Evolutionary conservation across 2,329 filamentous ascomycete genomes (phyloP), one percentile per base, ranked within the genome.

Genomic region (Bipolaris cookei): DNA sequence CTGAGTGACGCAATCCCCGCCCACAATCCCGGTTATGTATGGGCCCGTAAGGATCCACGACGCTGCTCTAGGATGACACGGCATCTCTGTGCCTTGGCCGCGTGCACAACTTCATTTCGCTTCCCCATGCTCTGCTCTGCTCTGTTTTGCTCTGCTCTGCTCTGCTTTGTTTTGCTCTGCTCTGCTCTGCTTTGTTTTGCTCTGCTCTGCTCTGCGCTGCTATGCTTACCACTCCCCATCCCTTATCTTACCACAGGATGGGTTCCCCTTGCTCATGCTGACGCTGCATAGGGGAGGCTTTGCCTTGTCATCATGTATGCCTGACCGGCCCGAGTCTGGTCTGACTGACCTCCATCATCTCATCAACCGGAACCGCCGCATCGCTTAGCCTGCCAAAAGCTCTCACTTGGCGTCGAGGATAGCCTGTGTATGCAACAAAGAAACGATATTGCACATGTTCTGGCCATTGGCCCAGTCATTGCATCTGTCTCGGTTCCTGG

Each of bases 1-100:
- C 66, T 67, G 59, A 54, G 62, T 61, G 56, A 51, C 46, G 63
- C 59, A 63, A 61, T 64, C 61, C 65, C 64, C 50, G 51, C 59
- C 56, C 52, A 61, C 51, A 56, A 25, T 37, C 14, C 45, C 32
- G 32, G 21, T 39, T 54, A 54, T 39, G 43, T 51, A 52, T 46
- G 47, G 41, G 20, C 25, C 38, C 20, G 34, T 42, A 10, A 47
- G 34, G 48, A 35, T 43, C 32, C 38, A 44, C 52, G 49, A 51
- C 30, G 37, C 44, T 45, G 39, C 16, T 25, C 6, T 56, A 58
- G 60, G 58, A 59, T 62, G 25, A 28, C 54, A 60, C 61, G 61
- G 58, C 63, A 64, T 53, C 45, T 30, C 43, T 30, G 28, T 16
- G n/a, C 23, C 61, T 65, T 65, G 56, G 62, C 62, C 39, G 4